Conservation (phyloP, 345 rosid species). For the Dimocarpus longan region DNA sequence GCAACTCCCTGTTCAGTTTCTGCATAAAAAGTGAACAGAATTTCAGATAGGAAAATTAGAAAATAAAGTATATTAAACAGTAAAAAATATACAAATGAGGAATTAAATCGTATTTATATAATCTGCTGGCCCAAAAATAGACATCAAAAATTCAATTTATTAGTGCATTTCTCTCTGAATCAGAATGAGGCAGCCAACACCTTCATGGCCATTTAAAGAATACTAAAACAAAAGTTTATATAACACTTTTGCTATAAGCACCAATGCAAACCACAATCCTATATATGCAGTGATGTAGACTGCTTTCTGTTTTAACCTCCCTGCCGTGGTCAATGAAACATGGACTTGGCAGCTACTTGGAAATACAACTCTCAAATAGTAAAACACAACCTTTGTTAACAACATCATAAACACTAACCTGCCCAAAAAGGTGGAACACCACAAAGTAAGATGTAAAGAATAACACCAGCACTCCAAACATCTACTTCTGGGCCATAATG, state of each 20-base stretch:
- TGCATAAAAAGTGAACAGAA: conserved; percentile 33
- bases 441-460: conserved; percentile 87
- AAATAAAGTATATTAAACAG: background rate
- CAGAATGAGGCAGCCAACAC: background rate
- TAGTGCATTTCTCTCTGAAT: background rate
- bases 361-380: background rate
- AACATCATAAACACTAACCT: conserved; percentile 48
- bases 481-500: conserved; percentile 92
- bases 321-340: background rate
- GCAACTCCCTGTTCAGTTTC: conserved; percentile 99
- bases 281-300: background rate
- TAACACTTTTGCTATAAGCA: background rate
- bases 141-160: background rate
- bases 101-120: background rate
- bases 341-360: background rate
- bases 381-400: background rate
- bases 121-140: background rate
- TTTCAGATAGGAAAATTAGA: background rate
- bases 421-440: conserved; percentile 99
- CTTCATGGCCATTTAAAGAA: background rate
- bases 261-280: background rate
- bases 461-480: conserved; percentile 97
- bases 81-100: background rate
- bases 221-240: background rate
- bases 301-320: background rate